Conservation (phyloP, 2,329 filamentous ascomycete species). For the Lasiodiplodia gonubiensis region DNA sequence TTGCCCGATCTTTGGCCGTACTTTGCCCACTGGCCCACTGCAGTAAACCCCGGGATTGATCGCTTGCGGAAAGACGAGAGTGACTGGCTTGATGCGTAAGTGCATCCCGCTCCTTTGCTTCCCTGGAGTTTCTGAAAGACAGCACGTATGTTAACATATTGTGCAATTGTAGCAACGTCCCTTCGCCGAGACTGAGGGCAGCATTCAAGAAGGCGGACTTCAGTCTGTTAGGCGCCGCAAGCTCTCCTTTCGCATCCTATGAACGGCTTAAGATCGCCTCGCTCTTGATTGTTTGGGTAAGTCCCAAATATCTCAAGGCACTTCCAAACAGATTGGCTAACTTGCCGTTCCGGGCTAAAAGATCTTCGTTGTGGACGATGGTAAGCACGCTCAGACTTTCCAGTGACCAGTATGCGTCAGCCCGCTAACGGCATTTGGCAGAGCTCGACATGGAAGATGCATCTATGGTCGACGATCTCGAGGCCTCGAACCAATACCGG, state of each 20-base stretch:
- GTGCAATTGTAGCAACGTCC: background rate
- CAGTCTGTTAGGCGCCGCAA: background rate
- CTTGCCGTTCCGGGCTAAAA: background rate
- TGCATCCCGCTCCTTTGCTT: background rate
- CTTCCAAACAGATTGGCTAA: background rate
- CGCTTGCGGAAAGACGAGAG: background rate
- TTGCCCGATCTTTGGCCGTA: background rate
- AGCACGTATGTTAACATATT: background rate
- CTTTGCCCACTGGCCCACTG: background rate
- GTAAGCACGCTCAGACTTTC: background rate
- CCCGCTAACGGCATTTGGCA: background rate
- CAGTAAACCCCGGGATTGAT: background rate
- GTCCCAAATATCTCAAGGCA: background rate
- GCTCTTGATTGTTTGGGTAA: conserved; percentile 9
- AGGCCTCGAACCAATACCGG: background rate
- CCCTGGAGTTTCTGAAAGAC: background rate
- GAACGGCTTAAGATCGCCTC: background rate
- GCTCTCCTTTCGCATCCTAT: background rate
- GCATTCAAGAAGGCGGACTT: background rate
- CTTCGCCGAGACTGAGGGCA: background rate
- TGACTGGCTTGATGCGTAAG: background rate
- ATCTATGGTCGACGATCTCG: background rate
- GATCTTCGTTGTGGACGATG: background rate
- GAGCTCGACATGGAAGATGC: conserved; percentile 7
- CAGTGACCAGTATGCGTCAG: background rate